Base-by-base conservation (phyloP, 495 filamentous ascomycete genomes). In the Aspergillus panamensis region DNA sequence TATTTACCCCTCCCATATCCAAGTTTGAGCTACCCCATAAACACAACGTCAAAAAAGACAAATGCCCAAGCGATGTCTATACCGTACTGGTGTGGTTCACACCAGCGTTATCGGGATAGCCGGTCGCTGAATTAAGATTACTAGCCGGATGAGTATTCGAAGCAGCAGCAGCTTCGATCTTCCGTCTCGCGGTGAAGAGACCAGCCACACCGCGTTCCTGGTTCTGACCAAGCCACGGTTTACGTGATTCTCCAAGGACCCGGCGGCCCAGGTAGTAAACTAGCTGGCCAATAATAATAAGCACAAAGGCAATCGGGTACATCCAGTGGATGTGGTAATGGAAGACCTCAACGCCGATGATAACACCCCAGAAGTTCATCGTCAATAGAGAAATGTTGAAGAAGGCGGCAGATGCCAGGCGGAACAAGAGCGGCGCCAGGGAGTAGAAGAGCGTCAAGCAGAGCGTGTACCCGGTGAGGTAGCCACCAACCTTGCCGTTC, bases 351-450 rank as follows among this genome's bases (percentile, higher is more conserved):
- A 95, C 80, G 43, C 94, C 94, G 63, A 98, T 92, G 59, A 91
- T 83, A 29, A 95, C 89, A 65, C 91, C 91, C 93, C 95, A 97
- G 78, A 97, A 97, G 73, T 96, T 97, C 66, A 85, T 89, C 17
- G 95, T 98, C 51, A 98, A 78, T 66, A 98, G 77, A 30, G 86
- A 91, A 69, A 98, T 91, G 71, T 98, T 95, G 79, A 97, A 96
- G 76, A 98, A 96, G 17, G 93, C 94, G 0, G 94, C 94, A 8
- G 82, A 87, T 5, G 89, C 84, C 69, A 97, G 87, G 25, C 94
- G 88, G 74, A 97, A 85, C 60, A 97, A 76, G 48, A 97, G 77
- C 16, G 94, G 94, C 6, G 87, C 92, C 9, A 92, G 78, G 10
- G 84, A 84, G 76, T 98, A 98, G 77, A 98, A 98, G 51, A 92